Conservation (phyloP, 1,139 yeast species). For the Yarrowia galli region DNA sequence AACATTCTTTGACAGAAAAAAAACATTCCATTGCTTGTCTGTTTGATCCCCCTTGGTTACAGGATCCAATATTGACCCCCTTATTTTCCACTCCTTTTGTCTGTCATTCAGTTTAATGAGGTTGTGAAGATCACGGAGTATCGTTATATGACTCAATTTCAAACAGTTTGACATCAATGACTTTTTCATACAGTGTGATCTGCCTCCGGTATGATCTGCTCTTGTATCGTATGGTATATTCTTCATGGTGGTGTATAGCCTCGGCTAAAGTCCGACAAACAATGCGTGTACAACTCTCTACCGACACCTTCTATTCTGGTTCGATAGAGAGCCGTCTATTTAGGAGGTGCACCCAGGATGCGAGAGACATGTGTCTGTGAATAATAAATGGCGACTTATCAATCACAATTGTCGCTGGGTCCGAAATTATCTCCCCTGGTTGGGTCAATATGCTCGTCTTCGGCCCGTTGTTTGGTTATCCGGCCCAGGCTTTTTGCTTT, state of each 20-base stretch:
- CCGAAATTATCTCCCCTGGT: not conserved
- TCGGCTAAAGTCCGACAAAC: not conserved
- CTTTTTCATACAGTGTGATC: too few relatives aligned
- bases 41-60: not conserved
- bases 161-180: too few relatives aligned
- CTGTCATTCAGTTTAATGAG: not conserved
- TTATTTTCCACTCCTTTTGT: not conserved
- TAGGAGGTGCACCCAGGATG: not conserved
- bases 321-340: not conserved
- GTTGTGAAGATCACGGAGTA: too few relatives aligned
- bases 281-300: too few relatives aligned
- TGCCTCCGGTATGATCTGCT: too few relatives aligned
- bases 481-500: not conserved
- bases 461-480: conserved; percentile 30
- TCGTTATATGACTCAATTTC: too few relatives aligned
- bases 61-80: not conserved
- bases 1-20: not conserved
- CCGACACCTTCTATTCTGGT: not conserved
- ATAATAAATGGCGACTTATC: not conserved
- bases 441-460: not conserved
- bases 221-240: too few relatives aligned
- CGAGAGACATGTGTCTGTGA: conserved; percentile 10
- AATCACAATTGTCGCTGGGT: not conserved
- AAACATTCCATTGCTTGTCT: not conserved
- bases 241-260: not conserved